These are phyloP conservation scores for Exutisphaerella laricina DNA, from an alignment of 2,329 filamentous ascomycete genomes.

Conservation along the genomic window DNA sequence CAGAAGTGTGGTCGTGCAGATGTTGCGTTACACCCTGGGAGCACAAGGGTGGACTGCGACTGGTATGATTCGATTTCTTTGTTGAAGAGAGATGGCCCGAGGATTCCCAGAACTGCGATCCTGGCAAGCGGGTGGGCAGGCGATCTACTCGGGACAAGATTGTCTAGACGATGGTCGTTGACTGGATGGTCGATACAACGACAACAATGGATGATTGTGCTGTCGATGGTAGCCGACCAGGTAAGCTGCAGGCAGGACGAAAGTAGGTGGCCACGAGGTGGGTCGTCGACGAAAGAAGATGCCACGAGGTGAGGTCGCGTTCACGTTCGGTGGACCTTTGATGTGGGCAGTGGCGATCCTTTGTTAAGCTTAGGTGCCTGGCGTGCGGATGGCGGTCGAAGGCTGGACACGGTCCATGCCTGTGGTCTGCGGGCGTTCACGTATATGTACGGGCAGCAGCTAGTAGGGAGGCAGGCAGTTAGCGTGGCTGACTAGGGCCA, in stretches of 20 bases:
- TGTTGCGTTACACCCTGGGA: conserved; percentile 39
- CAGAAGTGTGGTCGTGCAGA: conserved; percentile 45
- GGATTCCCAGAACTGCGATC: conserved; percentile 30
- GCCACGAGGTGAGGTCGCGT: conserved; percentile 25
- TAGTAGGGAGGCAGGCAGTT: conserved; percentile 20
- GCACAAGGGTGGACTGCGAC: conserved; percentile 27
- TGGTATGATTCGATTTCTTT: conserved; percentile 22
- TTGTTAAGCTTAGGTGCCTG: conserved; percentile 47
- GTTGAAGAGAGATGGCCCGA: conserved; percentile 36
- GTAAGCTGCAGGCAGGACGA: conserved; percentile 2
- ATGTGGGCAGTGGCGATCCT: conserved; percentile 44
- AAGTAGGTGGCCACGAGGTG: conserved; percentile 1
- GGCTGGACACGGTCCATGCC: conserved; percentile 41
- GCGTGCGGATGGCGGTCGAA: conserved; percentile 41
- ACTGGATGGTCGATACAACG: background rate
- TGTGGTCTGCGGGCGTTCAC: conserved; percentile 24
- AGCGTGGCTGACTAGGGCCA: conserved; percentile 25
- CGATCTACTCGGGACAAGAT: background rate
- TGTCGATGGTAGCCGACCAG: background rate
- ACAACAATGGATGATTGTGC: conserved; percentile 7
- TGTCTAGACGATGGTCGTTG: conserved; percentile 2
- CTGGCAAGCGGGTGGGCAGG: conserved; percentile 12
- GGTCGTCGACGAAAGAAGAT: conserved; percentile 3
- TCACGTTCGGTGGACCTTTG: conserved; percentile 24
- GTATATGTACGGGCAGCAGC: conserved; percentile 26